Base-by-base conservation (phyloP, 371 early-diverging fungal genomes). In the Umbelopsis sp. region DNA sequence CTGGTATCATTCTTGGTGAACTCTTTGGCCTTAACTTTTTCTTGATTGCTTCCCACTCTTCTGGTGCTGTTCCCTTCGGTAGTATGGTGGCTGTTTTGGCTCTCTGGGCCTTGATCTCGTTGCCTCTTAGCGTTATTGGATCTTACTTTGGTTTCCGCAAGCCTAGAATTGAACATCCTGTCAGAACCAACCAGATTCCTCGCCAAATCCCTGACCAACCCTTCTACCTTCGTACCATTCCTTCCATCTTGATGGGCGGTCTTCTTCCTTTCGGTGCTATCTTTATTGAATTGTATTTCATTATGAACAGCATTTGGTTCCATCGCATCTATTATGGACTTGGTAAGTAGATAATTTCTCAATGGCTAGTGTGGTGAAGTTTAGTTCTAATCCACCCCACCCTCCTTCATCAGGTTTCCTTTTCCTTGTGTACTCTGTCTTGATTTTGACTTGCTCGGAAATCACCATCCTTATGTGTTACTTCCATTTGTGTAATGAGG, bases 121-220 rank as follows among this genome's bases (percentile, higher is more conserved):
- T 91, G 6, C 99, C 99, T 32, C 81, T 96, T 25, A 93, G 93
- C 67, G 86, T 96, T 16, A 80, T 93, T 46, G 99, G 99, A 14
- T 93, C 97, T 12, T 96, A 95, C 79, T 88, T 94, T 78, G 99
- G 99, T 46, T 94, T 96, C 84, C 91, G 91, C 68, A 88, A 92
- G 65, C 90, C 93, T 46, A 83, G 84, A 51, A 87, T 96, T 68
- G 94, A 96, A 63, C 86, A 92, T 69, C 97, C 97, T 12, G 93
- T 94, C 24, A 90, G 94, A 41, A 95, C 95, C 5, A 96, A 95
- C 79, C 93, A 95, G 66, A 96, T 96, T 66, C 97, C 96, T 37
- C 87, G 97, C 8, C 96, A 95, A 72, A 91, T 96, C 44, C 97
- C 97, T 5, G 89, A 92, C 20, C 91, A 91, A 70, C 85, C 92